These are phyloP conservation scores for Daldinia loculata DNA, from an alignment of 495 filamentous ascomycete genomes.

Conservation along the genomic window DNA sequence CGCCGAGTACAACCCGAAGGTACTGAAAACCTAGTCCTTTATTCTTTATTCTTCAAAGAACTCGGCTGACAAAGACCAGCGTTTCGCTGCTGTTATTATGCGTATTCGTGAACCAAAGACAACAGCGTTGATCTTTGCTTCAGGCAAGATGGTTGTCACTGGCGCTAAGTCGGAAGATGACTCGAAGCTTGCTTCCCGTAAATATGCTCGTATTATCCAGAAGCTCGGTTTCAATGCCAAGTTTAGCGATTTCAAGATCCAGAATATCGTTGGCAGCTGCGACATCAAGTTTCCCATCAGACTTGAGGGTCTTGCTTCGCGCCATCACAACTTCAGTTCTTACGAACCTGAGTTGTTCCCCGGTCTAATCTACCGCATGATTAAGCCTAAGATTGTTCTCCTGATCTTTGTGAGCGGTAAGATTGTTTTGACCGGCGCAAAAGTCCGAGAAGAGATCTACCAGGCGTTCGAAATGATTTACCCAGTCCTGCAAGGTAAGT, in stretches of 20 bases:
- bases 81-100: conserved; percentile 99
- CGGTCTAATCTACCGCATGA: conserved; percentile 99
- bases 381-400: conserved; percentile 99
- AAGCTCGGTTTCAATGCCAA: conserved; percentile 99
- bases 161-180: conserved; percentile 99
- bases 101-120: conserved; percentile 99
- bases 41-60: conserved; percentile 41
- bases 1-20: conserved; percentile 97
- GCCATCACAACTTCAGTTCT: conserved; percentile 99
- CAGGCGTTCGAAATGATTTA: conserved; percentile 99
- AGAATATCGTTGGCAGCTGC: conserved; percentile 98
- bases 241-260: conserved; percentile 99
- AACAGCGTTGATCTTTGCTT: conserved; percentile 96
- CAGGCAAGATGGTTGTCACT: conserved; percentile 99
- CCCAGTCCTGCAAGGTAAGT: conserved; percentile 89
- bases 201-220: conserved; percentile 99
- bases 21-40: conserved; percentile 57
- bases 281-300: conserved; percentile 99
- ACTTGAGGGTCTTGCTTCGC: conserved; percentile 90
- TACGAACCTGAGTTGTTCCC: conserved; percentile 99
- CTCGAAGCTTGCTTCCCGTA: conserved; percentile 93
- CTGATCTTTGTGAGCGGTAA: conserved; percentile 99
- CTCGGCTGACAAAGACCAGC: conserved; percentile 67
- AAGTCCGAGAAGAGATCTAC: conserved; percentile 98
- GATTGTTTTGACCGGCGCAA: conserved; percentile 97